Evolutionary conservation across 257 asterid genomes (phyloP).

Genomic region (Misopates orontium): DNA sequence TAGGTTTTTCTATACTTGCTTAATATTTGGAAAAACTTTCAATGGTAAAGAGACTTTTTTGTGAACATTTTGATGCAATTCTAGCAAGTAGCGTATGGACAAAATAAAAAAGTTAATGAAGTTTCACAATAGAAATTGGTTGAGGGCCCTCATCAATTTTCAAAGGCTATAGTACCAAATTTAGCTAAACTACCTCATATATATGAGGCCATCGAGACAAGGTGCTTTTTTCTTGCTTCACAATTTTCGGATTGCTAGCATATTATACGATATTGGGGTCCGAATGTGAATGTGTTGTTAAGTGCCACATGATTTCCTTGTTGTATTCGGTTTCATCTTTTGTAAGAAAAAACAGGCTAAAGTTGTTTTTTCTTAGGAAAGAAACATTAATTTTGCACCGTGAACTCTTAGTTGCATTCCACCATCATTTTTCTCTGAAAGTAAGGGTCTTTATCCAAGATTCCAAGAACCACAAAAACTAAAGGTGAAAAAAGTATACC

Average conservation of each 20-base stretch:
- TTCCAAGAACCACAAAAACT: slow-evolving; percentile 23
- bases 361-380: background rate
- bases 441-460: slow-evolving; percentile 40
- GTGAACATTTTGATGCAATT: slow-evolving; percentile 28
- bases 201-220: slow-evolving; percentile 28
- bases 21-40: slow-evolving; percentile 20
- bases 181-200: slow-evolving; percentile 33
- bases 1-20: slow-evolving; percentile 24
- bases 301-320: slow-evolving; percentile 3
- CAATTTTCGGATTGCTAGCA: slow-evolving; percentile 3
- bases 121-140: slow-evolving; percentile 9
- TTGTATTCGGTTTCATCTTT: slow-evolving; percentile 4
- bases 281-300: slow-evolving; percentile 20
- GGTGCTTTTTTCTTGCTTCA: slow-evolving; percentile 31
- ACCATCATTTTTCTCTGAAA: slow-evolving; percentile 30
- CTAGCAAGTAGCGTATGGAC: slow-evolving; percentile 41
- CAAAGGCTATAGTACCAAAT: slow-evolving; percentile 23
- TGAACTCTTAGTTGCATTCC: slow-evolving; percentile 16
- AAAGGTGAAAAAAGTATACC: slow-evolving; percentile 20
- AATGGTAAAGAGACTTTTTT: slow-evolving; percentile 30
- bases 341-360: background rate
- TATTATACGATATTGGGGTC: slow-evolving; percentile 26
- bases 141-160: slow-evolving; percentile 23
- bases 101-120: slow-evolving; percentile 25
- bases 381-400: slow-evolving; percentile 23